Conservation (phyloP, 2,329 filamentous ascomycete species). For the Xylariaceae sp. region DNA sequence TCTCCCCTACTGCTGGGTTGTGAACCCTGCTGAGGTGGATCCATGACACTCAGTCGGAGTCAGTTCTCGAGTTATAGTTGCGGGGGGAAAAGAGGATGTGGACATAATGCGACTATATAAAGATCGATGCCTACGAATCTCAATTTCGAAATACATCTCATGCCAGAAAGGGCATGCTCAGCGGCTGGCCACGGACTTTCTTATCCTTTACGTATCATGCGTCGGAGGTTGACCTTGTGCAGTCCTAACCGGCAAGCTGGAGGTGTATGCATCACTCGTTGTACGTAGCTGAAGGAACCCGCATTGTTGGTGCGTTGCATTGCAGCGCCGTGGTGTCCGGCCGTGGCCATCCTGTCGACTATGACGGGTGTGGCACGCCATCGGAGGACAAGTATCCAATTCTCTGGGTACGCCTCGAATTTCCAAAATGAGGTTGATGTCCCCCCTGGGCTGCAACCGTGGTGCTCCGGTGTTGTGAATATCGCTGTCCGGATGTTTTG, state of each 20-base stretch:
- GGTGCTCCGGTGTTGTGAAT: neutral
- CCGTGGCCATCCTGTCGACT: neutral
- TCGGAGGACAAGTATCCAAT: neutral
- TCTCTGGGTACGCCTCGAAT: neutral
- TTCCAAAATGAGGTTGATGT: too few species aligned
- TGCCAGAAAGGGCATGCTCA: neutral
- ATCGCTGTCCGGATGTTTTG: neutral
- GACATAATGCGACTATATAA: conserved; percentile 15
- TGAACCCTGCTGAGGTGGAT: too few species aligned
- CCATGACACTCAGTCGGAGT: too few species aligned
- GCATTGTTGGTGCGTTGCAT: conserved; percentile 11
- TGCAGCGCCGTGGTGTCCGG: conserved; percentile 11
- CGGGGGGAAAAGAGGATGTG: too few species aligned
- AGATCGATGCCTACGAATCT: neutral
- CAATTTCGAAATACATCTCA: neutral
- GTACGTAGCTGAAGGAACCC: conserved; percentile 12
- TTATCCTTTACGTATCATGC: too few species aligned
- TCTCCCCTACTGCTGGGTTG: neutral
- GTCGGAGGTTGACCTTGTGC: neutral
- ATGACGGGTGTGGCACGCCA: conserved; percentile 1
- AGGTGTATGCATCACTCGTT: neutral
- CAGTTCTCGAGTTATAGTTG: too few species aligned
- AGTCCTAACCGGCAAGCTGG: conserved; percentile 1
- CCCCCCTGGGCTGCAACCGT: too few species aligned
- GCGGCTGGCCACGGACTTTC: neutral